Percentiles rank a stretch among this genome's conserved stretches.
Evolutionary conservation across 768 basidiomycete species (phyloP).

Genomic region (Suillus variegatus): DNA sequence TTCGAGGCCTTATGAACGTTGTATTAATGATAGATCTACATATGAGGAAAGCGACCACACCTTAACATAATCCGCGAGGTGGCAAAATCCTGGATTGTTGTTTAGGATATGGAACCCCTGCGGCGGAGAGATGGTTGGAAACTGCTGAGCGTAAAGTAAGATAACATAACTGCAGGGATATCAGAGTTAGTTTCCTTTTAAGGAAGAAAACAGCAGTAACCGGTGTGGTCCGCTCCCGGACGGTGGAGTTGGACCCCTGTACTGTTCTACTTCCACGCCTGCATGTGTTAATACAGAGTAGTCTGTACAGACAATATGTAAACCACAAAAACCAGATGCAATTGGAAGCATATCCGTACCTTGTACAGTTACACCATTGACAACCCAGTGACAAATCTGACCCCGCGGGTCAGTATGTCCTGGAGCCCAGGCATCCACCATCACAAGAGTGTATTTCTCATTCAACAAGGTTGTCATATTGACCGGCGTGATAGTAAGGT

Average conservation of each 20-base stretch:
- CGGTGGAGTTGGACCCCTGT: conserved; percentile 72
- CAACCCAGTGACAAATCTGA: conserved; percentile 81
- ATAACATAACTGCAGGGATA: conserved; percentile 58
- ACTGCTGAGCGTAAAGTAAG: conserved; percentile 64
- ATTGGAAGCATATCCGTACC: conserved; percentile 32
- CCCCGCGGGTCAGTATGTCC: conserved; percentile 58
- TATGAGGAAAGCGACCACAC: conserved; percentile 30
- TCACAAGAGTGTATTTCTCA: conserved; percentile 64
- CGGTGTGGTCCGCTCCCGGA: conserved; percentile 74
- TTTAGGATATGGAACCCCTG: conserved; percentile 48
- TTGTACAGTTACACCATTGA: conserved; percentile 58
- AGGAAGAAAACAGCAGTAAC: conserved; percentile 35
- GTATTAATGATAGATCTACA: not conserved
- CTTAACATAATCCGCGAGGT: conserved; percentile 58
- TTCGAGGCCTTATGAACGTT: conserved; percentile 43
- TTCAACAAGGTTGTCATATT: conserved; percentile 47
- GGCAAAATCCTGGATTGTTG: conserved; percentile 54
- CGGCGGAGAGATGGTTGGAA: conserved; percentile 59
- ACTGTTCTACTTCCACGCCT: conserved; percentile 58
- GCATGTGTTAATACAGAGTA: conserved; percentile 42
- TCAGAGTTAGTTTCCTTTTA: not conserved
- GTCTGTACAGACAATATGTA: conserved; percentile 21
- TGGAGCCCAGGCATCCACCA: conserved; percentile 75
- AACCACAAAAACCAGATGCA: not conserved
- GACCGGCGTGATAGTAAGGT: conserved; percentile 50